A percentile compares a stretch with the other conserved stretches of the same genome.
These are phyloP conservation scores for Corinectria fuckeliana DNA, from an alignment of 2,329 filamentous ascomycete genomes.

Conservation along the genomic window DNA sequence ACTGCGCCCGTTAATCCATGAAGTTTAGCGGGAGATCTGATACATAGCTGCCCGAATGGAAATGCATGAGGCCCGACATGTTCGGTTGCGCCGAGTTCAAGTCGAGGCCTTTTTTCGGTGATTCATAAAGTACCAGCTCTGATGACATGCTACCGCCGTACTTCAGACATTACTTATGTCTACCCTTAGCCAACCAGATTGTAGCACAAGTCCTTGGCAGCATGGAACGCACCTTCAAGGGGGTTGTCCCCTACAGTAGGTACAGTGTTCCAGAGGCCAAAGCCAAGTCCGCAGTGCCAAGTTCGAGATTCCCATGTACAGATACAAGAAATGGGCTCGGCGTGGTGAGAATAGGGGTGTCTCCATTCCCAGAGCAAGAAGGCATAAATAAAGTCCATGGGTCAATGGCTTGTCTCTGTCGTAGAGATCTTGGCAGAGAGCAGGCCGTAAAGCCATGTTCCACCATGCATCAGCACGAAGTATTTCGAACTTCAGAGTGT, in stretches of 20 bases:
- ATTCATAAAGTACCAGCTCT: slow-evolving; percentile 1
- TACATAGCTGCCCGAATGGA: neutral
- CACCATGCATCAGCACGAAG: neutral
- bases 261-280: slow-evolving; percentile 1
- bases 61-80: neutral
- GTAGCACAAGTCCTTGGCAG: slow-evolving; percentile 13
- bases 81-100: slow-evolving; percentile 11
- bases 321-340: slow-evolving; percentile 10
- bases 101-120: neutral
- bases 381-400: neutral
- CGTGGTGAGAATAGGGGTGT: slow-evolving; percentile 13
- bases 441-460: neutral
- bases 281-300: slow-evolving; percentile 16
- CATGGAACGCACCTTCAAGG: slow-evolving; percentile 13
- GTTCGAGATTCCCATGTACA: slow-evolving; percentile 11
- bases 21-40: neutral
- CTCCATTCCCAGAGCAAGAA: slow-evolving; percentile 11
- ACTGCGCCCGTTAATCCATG: neutral
- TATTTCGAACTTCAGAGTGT: neutral
- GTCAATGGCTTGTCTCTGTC: neutral
- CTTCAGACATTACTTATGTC: too few species aligned
- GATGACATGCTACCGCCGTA: neutral
- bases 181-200: slow-evolving; percentile 6
- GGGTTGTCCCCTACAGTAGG: slow-evolving; percentile 19
- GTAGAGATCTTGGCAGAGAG: neutral